These are phyloP conservation scores for Pythium phragmitis DNA, from an alignment of 352 stramenopile genomes.

Conservation along the genomic window DNA sequence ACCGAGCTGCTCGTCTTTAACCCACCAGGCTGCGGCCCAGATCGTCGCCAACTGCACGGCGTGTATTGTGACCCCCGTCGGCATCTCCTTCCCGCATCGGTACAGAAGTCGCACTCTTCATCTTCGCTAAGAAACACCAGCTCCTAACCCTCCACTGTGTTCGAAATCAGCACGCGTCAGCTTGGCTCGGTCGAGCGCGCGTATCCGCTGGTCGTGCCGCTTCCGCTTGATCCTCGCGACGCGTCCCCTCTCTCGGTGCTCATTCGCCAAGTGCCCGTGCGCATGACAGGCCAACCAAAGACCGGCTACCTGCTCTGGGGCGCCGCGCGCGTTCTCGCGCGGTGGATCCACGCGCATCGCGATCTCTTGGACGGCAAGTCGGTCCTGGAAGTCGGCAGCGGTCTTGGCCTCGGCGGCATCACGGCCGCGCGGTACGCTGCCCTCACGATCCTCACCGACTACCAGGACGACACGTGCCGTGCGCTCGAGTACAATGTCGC, in stretches of 20 bases:
- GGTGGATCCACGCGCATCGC: constrained; percentile 79
- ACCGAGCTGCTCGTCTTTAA: not conserved
- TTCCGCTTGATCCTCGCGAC: constrained; percentile 68
- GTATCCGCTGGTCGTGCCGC: constrained; percentile 48
- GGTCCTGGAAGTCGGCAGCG: constrained; percentile 82
- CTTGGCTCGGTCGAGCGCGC: constrained; percentile 55
- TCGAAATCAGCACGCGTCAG: constrained; percentile 41
- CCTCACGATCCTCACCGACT: constrained; percentile 74
- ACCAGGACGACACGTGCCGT: constrained; percentile 77
- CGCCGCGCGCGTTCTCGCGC: constrained; percentile 72
- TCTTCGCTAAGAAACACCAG: not conserved
- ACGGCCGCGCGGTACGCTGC: constrained; percentile 66
- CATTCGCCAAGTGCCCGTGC: constrained; percentile 75
- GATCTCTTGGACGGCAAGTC: constrained; percentile 69
- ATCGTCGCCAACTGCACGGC: constrained; percentile 67
- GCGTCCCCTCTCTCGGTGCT: constrained; percentile 50
- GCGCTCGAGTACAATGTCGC: constrained; percentile 79
- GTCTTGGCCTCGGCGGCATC: constrained; percentile 78
- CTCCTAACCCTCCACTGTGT: not conserved
- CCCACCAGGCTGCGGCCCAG: constrained; percentile 53
- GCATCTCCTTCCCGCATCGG: constrained; percentile 68
- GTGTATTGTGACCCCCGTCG: constrained; percentile 39
- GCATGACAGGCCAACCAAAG: constrained; percentile 86
- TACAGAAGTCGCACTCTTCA: constrained; percentile 4
- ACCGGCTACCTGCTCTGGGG: constrained; percentile 86